Conservation (phyloP, 2,329 filamentous ascomycete genomes). For the Clonostachys byssicola region DNA sequence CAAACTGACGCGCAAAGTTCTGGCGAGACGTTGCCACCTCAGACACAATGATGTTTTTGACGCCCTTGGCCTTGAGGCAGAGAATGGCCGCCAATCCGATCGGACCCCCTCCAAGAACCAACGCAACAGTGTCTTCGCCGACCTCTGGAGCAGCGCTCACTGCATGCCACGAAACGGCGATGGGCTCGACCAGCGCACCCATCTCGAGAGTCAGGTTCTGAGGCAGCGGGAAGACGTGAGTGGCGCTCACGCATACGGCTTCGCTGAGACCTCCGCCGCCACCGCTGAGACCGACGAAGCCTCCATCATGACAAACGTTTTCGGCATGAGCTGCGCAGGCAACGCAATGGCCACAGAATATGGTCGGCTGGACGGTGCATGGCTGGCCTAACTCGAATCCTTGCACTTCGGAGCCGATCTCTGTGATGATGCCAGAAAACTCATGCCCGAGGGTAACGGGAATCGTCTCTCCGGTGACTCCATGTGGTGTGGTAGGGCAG, state of each 20-base stretch:
- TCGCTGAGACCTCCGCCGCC: conserved; percentile 51
- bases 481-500: conserved; percentile 38
- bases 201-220: conserved; percentile 45
- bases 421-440: conserved; percentile 54
- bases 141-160: conserved; percentile 15
- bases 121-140: conserved; percentile 35
- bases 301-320: conserved; percentile 35
- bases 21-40: conserved; percentile 48
- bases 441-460: conserved; percentile 61
- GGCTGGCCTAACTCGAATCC: conserved; percentile 45
- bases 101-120: conserved; percentile 58
- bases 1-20: conserved; percentile 45
- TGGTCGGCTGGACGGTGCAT: conserved; percentile 53
- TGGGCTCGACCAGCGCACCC: conserved; percentile 57
- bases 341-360: conserved; percentile 48
- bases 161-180: conserved; percentile 63
- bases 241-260: conserved; percentile 40
- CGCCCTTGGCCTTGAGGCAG: conserved; percentile 48
- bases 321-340: conserved; percentile 40
- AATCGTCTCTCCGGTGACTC: conserved; percentile 47
- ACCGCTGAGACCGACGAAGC: conserved; percentile 23
- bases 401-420: conserved; percentile 43
- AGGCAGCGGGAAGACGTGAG: conserved; percentile 41
- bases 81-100: conserved; percentile 59
- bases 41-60: conserved; percentile 50